Evolutionary conservation across 2,329 filamentous ascomycete genomes (phyloP).

Genomic region (Paradendryphiella salina): DNA sequence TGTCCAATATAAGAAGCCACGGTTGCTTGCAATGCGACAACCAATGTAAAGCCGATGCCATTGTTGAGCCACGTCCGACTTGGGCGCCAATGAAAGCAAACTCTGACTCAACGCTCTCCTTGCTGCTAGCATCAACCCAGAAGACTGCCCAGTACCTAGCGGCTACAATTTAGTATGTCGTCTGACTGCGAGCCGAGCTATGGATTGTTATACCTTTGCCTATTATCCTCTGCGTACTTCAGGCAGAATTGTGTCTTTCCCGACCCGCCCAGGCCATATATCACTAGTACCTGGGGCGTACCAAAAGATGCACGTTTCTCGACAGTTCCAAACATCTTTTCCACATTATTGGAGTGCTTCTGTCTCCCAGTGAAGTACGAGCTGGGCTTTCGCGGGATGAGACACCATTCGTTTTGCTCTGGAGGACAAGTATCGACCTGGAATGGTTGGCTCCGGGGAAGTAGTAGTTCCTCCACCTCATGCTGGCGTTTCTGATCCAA

Average conservation of each 20-base stretch:
- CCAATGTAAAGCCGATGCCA: constrained; percentile 29
- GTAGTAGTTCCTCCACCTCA: neutral
- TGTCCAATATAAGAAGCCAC: constrained; percentile 37
- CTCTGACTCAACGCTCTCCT: constrained; percentile 25
- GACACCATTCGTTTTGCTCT: neutral
- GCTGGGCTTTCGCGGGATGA: neutral
- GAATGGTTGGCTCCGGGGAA: neutral
- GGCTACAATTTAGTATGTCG: neutral
- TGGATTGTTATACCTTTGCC: constrained; percentile 32
- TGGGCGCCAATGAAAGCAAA: constrained; percentile 33
- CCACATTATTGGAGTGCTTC: neutral
- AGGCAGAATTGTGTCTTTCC: constrained; percentile 48
- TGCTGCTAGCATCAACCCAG: constrained; percentile 42
- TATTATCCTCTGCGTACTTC: constrained; percentile 45
- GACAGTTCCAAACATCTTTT: neutral
- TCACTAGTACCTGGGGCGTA: constrained; percentile 31
- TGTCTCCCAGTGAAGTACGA: neutral
- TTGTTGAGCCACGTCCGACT: constrained; percentile 30
- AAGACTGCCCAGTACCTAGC: constrained; percentile 43
- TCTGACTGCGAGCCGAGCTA: neutral
- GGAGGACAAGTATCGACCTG: neutral
- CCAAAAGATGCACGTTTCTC: too few relatives aligned
- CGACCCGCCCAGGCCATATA: constrained; percentile 47
- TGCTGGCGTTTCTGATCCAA: neutral
- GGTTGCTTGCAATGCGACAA: constrained; percentile 19